phyloP scores from a whole-genome alignment of 495 filamentous ascomycete species.

The Trichoderma orchidacearum region DNA sequence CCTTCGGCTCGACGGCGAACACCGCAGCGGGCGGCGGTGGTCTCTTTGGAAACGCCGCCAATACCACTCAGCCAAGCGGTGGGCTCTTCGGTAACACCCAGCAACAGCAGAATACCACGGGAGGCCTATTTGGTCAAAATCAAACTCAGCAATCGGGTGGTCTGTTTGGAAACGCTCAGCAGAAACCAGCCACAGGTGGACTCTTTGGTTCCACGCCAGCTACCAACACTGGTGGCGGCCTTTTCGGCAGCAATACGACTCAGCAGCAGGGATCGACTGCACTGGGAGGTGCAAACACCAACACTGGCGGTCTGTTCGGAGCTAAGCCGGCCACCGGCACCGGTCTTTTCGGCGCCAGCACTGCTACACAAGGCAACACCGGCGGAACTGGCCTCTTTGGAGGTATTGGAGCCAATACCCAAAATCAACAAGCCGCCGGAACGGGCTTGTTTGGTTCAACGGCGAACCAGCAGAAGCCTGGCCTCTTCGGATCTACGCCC shows the following conservation, averaged over 20 bases:
- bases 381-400: conserved; percentile 40
- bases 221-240: conserved; percentile 19
- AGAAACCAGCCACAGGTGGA: conserved; percentile 18
- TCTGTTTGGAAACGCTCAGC: conserved; percentile 44
- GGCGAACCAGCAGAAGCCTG: conserved; percentile 23
- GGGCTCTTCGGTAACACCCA: conserved; percentile 29
- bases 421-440: conserved; percentile 41
- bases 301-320: conserved; percentile 49
- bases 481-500: conserved; percentile 25
- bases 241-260: conserved; percentile 30
- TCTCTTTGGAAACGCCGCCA: conserved; percentile 28
- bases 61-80: conserved; percentile 22
- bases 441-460: conserved; percentile 27
- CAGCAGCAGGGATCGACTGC: conserved; percentile 1
- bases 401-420: conserved; percentile 28
- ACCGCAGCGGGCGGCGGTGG: conserved; percentile 25
- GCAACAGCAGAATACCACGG: conserved; percentile 20
- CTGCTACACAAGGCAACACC: conserved; percentile 15
- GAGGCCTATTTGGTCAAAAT: conserved; percentile 17
- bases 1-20: conserved; percentile 18
- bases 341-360: conserved; percentile 31
- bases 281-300: conserved; percentile 10
- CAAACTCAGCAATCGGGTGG: conserved; percentile 32
- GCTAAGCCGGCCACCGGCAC: conserved; percentile 28
- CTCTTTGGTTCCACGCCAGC: conserved; percentile 33